A percentile compares a stretch with the other conserved stretches of the same genome.
phyloP scores from a whole-genome alignment of 2,329 filamentous ascomycete species.

The Xylariales sp. region DNA sequence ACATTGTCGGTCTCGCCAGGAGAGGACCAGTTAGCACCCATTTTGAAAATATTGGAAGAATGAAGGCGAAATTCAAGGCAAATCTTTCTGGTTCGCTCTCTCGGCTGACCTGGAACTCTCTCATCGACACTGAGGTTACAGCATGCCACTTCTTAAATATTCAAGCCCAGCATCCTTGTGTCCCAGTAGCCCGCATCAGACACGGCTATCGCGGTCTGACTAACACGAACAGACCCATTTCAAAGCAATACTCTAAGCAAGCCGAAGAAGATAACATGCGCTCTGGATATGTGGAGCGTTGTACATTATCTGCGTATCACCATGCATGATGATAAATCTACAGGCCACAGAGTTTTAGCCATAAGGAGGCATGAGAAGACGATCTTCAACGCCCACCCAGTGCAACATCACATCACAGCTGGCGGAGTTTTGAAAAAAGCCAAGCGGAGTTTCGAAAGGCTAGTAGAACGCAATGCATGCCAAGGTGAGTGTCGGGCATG shows the following conservation, averaged over 20 bases:
- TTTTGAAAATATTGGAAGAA: constrained; percentile 13
- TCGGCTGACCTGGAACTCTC: background rate
- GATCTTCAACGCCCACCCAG: constrained; percentile 6
- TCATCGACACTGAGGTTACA: background rate
- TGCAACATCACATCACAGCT: constrained; percentile 16
- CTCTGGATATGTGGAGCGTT: constrained; percentile 14
- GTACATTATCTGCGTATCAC: constrained; percentile 6
- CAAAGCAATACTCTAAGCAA: constrained; percentile 18
- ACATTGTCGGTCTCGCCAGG: background rate
- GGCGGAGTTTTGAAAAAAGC: no score
- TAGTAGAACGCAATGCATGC: constrained; percentile 3
- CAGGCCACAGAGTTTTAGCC: background rate
- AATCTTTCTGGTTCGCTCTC: background rate
- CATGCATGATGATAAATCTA: background rate
- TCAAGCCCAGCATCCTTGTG: background rate
- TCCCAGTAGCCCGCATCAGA: background rate
- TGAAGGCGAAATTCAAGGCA: background rate
- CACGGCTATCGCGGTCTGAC: constrained; percentile 17
- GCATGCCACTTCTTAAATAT: constrained; percentile 22
- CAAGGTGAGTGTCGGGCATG: background rate
- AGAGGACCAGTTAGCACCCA: constrained; percentile 34
- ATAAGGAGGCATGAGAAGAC: background rate
- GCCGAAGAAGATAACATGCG: constrained; percentile 14
- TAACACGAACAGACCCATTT: constrained; percentile 17
- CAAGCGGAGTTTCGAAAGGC: background rate